A percentile compares a stretch with the other conserved stretches of the same genome.
Conservation (phyloP, 2,329 filamentous ascomycete genomes). For the Nigrospora osmanthi region DNA sequence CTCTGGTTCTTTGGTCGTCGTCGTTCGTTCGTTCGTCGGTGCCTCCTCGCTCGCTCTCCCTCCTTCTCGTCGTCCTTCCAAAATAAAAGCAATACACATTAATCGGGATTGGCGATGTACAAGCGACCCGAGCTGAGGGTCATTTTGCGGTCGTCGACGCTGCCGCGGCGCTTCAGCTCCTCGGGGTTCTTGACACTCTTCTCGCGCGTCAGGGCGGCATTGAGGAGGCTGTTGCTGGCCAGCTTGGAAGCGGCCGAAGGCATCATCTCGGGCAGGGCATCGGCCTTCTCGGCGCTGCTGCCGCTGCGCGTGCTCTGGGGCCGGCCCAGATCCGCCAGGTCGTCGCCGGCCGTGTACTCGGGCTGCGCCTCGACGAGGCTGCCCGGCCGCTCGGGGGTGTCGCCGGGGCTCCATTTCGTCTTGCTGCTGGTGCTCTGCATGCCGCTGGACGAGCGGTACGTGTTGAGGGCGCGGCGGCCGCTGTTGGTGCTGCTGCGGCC, state of each 20-base stretch:
- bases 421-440: constrained; percentile 23
- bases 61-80: background rate
- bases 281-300: constrained; percentile 53
- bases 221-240: constrained; percentile 50
- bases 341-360: constrained; percentile 22
- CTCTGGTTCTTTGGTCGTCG: too few species aligned
- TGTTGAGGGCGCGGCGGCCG: constrained; percentile 33
- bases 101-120: constrained; percentile 82
- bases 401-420: constrained; percentile 42
- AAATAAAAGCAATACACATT: constrained; percentile 13
- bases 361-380: constrained; percentile 40
- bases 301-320: constrained; percentile 45
- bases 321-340: constrained; percentile 12
- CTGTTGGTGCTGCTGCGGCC: constrained; percentile 61
- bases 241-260: constrained; percentile 34
- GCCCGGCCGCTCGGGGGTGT: constrained; percentile 47
- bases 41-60: background rate
- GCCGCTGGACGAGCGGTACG: constrained; percentile 44
- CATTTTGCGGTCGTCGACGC: constrained; percentile 74
- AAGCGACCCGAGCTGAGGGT: constrained; percentile 67
- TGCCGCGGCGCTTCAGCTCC: constrained; percentile 68
- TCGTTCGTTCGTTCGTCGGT: background rate
- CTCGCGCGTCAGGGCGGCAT: constrained; percentile 51
- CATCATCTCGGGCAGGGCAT: constrained; percentile 49
- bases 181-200: constrained; percentile 62